Percentiles rank a stretch among this genome's conserved stretches.
Evolutionary conservation across 225 moss, liverwort and hornwort genomes (phyloP).

Genomic region (Pseudisothecium myosuroides): DNA sequence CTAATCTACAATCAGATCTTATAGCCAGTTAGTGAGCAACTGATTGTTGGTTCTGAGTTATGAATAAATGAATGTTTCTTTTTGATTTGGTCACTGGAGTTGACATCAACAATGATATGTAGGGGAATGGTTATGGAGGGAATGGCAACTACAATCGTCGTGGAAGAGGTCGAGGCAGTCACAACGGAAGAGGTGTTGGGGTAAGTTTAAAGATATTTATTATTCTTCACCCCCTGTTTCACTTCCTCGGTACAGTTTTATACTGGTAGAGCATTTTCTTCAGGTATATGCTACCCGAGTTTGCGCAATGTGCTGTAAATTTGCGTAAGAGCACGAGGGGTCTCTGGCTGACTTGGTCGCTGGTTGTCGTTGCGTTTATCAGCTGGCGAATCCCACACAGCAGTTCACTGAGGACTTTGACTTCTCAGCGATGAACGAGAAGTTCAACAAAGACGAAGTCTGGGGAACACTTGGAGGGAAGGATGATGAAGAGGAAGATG

Average conservation of each 20-base stretch:
- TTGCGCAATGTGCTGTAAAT: neutral
- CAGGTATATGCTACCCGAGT: neutral
- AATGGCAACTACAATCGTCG: constrained; percentile 65
- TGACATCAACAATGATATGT: neutral
- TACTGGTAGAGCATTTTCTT: neutral
- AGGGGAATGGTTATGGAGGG: constrained; percentile 76
- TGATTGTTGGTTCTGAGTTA: neutral
- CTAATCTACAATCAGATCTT: neutral
- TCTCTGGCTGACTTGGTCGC: neutral
- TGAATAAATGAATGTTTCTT: neutral
- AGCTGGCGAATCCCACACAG: constrained; percentile 72
- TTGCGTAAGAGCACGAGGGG: neutral
- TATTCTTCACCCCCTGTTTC: neutral
- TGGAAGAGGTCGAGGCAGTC: constrained; percentile 81
- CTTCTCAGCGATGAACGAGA: constrained; percentile 96
- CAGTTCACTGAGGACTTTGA: constrained; percentile 93
- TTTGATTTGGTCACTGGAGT: neutral
- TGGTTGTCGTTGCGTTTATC: constrained; percentile 2
- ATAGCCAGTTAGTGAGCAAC: neutral
- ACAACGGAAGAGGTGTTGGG: constrained; percentile 81
- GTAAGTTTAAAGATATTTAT: constrained; percentile 21
- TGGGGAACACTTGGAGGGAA: constrained; percentile 99
- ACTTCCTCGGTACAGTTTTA: neutral
- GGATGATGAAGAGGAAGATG: constrained; percentile 57
- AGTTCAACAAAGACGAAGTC: constrained; percentile 98